Conservation (phyloP, 2,329 filamentous ascomycete genomes). For the Nemania diffusa region DNA sequence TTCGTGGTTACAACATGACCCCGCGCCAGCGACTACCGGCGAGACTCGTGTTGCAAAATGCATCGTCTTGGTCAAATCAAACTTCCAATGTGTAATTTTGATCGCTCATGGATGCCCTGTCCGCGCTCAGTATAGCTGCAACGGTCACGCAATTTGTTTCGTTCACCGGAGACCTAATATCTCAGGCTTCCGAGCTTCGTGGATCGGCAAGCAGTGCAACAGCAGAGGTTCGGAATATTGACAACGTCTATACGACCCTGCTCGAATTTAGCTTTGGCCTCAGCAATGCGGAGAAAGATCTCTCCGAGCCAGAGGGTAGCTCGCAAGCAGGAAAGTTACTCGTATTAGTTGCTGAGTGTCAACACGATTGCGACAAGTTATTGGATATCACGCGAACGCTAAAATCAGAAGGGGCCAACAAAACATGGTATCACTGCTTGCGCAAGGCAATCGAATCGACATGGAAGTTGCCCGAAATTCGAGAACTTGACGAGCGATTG, state of each 20-base stretch:
- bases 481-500: conserved; percentile 24
- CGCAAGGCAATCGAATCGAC: conserved; percentile 22
- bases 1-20: conserved; percentile 12
- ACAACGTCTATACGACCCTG: conserved; percentile 21
- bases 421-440: conserved; percentile 20
- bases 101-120: conserved; percentile 27
- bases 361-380: conserved; percentile 21
- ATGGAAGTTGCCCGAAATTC: conserved; percentile 24
- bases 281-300: conserved; percentile 15
- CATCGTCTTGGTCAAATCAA: background rate
- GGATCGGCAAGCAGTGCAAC: conserved; percentile 11
- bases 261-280: conserved; percentile 25
- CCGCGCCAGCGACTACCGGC: conserved; percentile 10
- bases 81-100: conserved; percentile 15
- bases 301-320: conserved; percentile 14
- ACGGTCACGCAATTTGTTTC: conserved; percentile 25
- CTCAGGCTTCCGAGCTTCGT: conserved; percentile 22
- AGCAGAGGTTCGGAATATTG: conserved; percentile 22
- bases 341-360: conserved; percentile 23
- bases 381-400: conserved; percentile 22
- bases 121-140: conserved; percentile 27
- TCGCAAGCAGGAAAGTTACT: conserved; percentile 13
- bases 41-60: background rate
- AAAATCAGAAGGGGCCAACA: conserved; percentile 16
- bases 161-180: conserved; percentile 21